Evolutionary conservation across 2,329 filamentous ascomycete species (phyloP).

Genomic region (Penicillium sp.): DNA sequence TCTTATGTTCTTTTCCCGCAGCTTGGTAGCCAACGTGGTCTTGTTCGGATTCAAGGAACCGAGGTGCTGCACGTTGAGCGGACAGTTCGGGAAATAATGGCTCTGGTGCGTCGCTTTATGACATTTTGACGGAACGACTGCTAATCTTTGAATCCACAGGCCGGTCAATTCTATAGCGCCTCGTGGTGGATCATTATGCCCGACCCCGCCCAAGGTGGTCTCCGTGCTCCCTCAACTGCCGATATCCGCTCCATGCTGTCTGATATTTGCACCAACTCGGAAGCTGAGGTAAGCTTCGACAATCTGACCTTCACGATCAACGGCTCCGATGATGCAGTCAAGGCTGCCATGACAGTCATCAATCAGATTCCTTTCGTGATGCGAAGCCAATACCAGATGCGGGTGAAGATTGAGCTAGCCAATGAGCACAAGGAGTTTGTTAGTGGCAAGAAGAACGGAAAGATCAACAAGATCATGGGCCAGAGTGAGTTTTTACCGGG

Average conservation of each 20-base stretch:
- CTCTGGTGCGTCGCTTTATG: constrained; percentile 60
- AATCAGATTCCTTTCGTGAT: constrained; percentile 86
- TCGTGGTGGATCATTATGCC: constrained; percentile 90
- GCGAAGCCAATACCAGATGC: constrained; percentile 84
- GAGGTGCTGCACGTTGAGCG: constrained; percentile 94
- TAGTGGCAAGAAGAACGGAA: constrained; percentile 98
- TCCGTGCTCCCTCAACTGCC: constrained; percentile 58
- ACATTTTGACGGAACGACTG: background rate
- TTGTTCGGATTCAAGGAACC: constrained; percentile 85
- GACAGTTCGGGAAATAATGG: constrained; percentile 94
- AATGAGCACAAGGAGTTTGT: constrained; percentile 99
- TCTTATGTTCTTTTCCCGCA: constrained; percentile 91
- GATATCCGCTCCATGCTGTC: constrained; percentile 89
- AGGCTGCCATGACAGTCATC: constrained; percentile 90
- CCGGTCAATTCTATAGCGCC: constrained; percentile 95
- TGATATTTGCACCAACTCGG: constrained; percentile 94
- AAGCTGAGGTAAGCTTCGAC: constrained; percentile 91
- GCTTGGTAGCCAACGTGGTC: constrained; percentile 77
- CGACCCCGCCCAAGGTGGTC: constrained; percentile 60
- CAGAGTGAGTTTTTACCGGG: constrained; percentile 63
- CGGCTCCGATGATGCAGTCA: constrained; percentile 93
- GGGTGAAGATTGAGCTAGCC: constrained; percentile 96
- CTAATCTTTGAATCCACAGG: constrained; percentile 48
- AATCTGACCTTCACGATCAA: constrained; percentile 92
- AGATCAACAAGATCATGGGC: constrained; percentile 99